Percentiles rank a stretch among this genome's conserved stretches.
phyloP scores from a whole-genome alignment of 768 basidiomycete species.

The Calocera cornea region DNA sequence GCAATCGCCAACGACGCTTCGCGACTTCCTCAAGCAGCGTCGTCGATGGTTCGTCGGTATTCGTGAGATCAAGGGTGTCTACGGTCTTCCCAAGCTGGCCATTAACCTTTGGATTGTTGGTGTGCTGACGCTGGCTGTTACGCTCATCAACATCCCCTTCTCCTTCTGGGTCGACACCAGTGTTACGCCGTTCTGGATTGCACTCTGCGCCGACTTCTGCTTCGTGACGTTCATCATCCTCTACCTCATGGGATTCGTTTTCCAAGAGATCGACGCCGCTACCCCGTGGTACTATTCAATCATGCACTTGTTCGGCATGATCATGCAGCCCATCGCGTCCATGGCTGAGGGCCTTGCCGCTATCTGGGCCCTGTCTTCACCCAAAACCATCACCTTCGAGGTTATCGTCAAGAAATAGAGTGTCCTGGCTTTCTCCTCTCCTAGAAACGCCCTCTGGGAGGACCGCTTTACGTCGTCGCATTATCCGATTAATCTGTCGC shows the following conservation, averaged over 20 bases:
- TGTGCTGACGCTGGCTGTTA: conserved; percentile 21
- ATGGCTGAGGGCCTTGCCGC: conserved; percentile 21
- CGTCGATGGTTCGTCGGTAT: conserved; percentile 24
- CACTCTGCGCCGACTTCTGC: conserved; percentile 22
- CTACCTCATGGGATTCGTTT: conserved; percentile 21
- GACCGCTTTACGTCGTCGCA: neutral
- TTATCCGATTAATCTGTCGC: neutral
- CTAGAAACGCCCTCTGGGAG: neutral
- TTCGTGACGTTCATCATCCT: conserved; percentile 21
- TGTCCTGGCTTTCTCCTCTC: neutral
- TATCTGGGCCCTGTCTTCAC: conserved; percentile 21
- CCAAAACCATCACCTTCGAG: conserved; percentile 16
- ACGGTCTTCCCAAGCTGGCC: conserved; percentile 22
- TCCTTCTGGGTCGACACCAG: conserved; percentile 20
- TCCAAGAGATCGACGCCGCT: conserved; percentile 21
- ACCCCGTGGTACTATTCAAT: conserved; percentile 20
- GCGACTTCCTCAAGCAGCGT: conserved; percentile 25
- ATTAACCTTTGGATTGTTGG: conserved; percentile 22
- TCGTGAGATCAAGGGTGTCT: conserved; percentile 21
- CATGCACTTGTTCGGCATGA: conserved; percentile 17
- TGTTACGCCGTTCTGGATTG: conserved; percentile 22
- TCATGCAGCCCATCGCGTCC: conserved; percentile 22
- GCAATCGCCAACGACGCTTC: conserved; percentile 21
- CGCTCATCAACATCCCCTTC: conserved; percentile 23
- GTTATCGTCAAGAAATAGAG: conserved; percentile 5